Evolutionary conservation across 1,284 basidiomycete species (phyloP).

Genomic region (Anthracocystis walkeri): DNA sequence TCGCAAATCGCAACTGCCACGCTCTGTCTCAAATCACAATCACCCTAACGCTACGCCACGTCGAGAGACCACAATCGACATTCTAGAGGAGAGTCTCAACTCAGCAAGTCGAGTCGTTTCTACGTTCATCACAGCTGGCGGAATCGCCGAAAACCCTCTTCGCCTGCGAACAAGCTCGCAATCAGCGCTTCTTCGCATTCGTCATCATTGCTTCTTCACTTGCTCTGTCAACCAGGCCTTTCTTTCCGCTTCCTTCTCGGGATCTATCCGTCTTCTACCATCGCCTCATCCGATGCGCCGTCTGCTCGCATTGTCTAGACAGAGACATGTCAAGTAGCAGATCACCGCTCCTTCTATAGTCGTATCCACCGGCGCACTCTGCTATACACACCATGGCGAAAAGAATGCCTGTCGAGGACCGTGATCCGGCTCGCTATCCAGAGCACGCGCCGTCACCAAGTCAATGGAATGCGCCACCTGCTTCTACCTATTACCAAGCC

Average conservation of each 20-base stretch:
- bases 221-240: not conserved
- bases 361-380: not conserved
- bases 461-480: constrained; percentile 10
- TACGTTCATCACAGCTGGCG: not conserved
- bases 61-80: not conserved
- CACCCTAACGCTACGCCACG: not conserved
- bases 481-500: constrained; percentile 8
- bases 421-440: constrained; percentile 1
- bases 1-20: not conserved
- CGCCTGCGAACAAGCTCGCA: not conserved
- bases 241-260: not conserved
- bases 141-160: not conserved
- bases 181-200: no score
- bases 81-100: not conserved
- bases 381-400: constrained; percentile 12
- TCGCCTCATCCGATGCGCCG: not conserved
- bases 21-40: not conserved
- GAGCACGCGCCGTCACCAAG: not conserved
- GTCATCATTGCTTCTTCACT: no score
- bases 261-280: not conserved
- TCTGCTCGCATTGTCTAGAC: not conserved
- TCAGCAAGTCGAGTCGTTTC: not conserved
- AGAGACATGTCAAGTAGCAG: not conserved
- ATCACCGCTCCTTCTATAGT: not conserved
- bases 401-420: constrained; percentile 10